Percentiles rank a stretch among this genome's conserved stretches.
These are phyloP conservation scores for Corniculantispora saksenae DNA, from an alignment of 2,329 filamentous ascomycete genomes.

Conservation along the genomic window DNA sequence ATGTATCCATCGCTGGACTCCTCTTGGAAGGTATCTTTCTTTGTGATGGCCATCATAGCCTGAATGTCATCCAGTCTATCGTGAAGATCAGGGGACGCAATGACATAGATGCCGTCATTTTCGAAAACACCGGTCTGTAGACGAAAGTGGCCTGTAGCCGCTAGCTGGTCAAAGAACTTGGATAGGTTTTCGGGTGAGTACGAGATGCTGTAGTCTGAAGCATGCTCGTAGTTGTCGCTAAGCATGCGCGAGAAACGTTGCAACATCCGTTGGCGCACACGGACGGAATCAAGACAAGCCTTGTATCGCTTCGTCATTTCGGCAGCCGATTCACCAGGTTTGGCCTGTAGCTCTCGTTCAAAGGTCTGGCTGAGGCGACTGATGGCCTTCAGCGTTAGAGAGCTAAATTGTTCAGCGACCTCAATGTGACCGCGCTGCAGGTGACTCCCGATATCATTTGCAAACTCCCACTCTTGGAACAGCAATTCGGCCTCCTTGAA, in stretches of 20 bases:
- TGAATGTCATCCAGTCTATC: conserved; percentile 80
- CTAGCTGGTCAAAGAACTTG: conserved; percentile 77
- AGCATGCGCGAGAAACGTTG: conserved; percentile 92
- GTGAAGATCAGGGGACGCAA: conserved; percentile 79
- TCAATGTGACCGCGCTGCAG: conserved; percentile 94
- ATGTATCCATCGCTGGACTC: conserved; percentile 77
- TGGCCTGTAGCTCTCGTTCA: conserved; percentile 83
- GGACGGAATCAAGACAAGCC: conserved; percentile 89
- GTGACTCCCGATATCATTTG: conserved; percentile 86
- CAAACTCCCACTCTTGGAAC: conserved; percentile 97
- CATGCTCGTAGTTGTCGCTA: conserved; percentile 93
- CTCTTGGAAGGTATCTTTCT: conserved; percentile 60
- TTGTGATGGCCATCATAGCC: conserved; percentile 74
- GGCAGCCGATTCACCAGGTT: conserved; percentile 76
- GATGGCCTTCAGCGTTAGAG: conserved; percentile 88
- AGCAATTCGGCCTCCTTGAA: conserved; percentile 98
- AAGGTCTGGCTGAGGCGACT: conserved; percentile 87
- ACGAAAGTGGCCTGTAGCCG: conserved; percentile 82
- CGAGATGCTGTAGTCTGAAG: conserved; percentile 89
- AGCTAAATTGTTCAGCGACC: conserved; percentile 95
- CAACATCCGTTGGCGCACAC: conserved; percentile 91
- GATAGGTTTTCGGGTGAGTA: conserved; percentile 67
- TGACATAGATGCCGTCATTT: conserved; percentile 75
- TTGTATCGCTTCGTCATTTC: conserved; percentile 99
- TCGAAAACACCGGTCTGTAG: conserved; percentile 72